phyloP scores from a whole-genome alignment of 2,329 filamentous ascomycete species.

The Pyricularia grisea region DNA sequence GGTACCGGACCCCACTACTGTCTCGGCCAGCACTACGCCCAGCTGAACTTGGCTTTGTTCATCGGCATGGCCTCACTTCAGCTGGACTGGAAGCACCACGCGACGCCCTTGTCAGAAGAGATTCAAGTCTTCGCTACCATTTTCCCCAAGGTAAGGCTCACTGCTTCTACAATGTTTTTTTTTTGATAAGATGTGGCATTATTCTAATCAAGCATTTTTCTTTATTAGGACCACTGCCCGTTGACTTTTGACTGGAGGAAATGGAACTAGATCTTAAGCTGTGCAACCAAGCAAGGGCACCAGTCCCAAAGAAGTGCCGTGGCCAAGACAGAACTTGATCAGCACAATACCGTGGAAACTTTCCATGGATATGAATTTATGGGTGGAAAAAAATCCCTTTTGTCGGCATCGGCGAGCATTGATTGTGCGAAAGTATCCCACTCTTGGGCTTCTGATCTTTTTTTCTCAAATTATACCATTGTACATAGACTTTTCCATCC shows the following conservation, averaged over 20 bases:
- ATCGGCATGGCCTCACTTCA: conserved; percentile 81
- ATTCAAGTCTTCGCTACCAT: conserved; percentile 99
- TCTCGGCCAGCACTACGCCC: conserved; percentile 84
- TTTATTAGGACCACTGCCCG: conserved; percentile 68
- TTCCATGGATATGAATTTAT: not conserved
- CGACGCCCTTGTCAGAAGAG: conserved; percentile 77
- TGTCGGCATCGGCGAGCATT: not conserved
- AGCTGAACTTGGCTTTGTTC: conserved; percentile 80
- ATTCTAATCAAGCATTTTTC: not conserved
- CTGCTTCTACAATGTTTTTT: conserved; percentile 7
- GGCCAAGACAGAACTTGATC: not conserved
- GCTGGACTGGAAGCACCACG: conserved; percentile 83
- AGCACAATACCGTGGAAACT: not conserved
- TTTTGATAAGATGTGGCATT: not conserved
- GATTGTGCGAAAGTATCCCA: not conserved
- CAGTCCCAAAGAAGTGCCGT: not conserved
- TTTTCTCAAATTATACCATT: not conserved
- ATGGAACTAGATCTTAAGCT: conserved; percentile 19
- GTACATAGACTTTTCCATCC: not conserved
- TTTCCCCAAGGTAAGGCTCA: conserved; percentile 73
- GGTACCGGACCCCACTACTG: conserved; percentile 96
- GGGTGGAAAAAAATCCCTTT: not conserved
- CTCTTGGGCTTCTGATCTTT: not conserved
- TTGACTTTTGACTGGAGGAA: conserved; percentile 57
- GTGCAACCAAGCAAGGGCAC: not conserved